Evolutionary conservation across 495 filamentous ascomycete genomes (phyloP).

Genomic region (Penicillium malachiteum): DNA sequence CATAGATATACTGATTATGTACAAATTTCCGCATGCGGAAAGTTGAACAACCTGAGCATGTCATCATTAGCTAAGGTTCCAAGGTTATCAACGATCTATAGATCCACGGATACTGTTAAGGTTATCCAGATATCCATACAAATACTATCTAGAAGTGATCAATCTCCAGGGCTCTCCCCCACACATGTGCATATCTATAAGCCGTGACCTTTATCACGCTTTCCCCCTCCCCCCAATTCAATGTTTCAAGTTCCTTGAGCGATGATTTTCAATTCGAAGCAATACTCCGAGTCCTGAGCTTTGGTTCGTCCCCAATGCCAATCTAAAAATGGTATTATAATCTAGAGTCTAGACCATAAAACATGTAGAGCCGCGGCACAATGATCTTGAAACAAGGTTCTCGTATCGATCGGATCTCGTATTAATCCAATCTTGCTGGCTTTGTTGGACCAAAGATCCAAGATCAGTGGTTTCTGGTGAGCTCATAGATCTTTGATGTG

Average conservation of each 20-base stretch:
- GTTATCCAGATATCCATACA: background rate
- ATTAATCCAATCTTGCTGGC: background rate
- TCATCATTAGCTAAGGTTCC: background rate
- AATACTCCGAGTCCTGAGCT: background rate
- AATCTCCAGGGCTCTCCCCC: background rate
- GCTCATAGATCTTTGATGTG: background rate
- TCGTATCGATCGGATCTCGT: background rate
- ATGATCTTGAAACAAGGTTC: background rate
- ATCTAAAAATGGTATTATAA: background rate
- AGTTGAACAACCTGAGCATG: background rate
- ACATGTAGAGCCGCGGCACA: background rate
- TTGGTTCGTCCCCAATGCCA: background rate
- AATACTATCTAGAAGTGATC: background rate
- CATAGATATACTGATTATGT: background rate
- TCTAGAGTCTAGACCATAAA: background rate
- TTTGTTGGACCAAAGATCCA: background rate
- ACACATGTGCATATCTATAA: background rate
- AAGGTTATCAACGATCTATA: background rate
- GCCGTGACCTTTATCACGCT: background rate
- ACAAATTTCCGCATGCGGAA: background rate
- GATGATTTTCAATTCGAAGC: background rate
- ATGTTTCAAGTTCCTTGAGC: background rate
- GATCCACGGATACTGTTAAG: background rate
- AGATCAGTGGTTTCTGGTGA: slow-evolving; percentile 1
- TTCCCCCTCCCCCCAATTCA: background rate